phyloP scores from a whole-genome alignment of 768 basidiomycete genomes.

The Tylopilus subfusipes region DNA sequence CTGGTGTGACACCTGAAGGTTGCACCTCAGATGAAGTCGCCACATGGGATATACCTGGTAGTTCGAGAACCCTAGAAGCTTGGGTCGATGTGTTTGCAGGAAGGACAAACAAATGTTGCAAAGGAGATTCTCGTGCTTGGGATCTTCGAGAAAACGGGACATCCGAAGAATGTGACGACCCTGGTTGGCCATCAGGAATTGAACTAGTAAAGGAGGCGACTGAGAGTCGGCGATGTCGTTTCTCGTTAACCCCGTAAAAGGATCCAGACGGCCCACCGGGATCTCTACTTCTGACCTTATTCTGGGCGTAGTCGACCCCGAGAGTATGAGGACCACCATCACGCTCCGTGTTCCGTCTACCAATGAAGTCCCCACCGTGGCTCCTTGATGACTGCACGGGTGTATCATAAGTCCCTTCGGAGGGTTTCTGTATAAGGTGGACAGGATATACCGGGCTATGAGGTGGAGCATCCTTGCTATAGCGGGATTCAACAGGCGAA shows the following conservation, averaged over 20 bases:
- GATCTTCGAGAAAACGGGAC: constrained; percentile 29
- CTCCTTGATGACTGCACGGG: constrained; percentile 16
- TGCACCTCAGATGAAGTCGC: constrained; percentile 37
- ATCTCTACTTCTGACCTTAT: constrained; percentile 19
- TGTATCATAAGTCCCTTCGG: constrained; percentile 18
- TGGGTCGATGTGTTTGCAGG: constrained; percentile 11
- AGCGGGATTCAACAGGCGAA: constrained; percentile 42
- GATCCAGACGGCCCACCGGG: constrained; percentile 6
- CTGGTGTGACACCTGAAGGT: constrained; percentile 22
- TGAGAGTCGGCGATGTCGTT: constrained; percentile 24
- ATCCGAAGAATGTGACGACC: constrained; percentile 21
- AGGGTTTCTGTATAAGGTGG: constrained; percentile 61
- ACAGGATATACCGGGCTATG: constrained; percentile 40
- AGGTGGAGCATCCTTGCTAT: constrained; percentile 44
- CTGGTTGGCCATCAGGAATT: constrained; percentile 19
- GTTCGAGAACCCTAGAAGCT: constrained; percentile 33
- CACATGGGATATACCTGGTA: constrained; percentile 43
- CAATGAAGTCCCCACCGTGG: constrained; percentile 16
- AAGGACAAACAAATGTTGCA: constrained; percentile 32
- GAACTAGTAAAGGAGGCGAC: constrained; percentile 20
- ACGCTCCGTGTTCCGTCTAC: constrained; percentile 18
- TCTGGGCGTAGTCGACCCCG: constrained; percentile 19
- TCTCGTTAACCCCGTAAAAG: constrained; percentile 13
- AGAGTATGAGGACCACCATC: constrained; percentile 10
- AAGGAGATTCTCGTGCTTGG: constrained; percentile 44